A percentile compares a stretch with the other conserved stretches of the same genome.
These are phyloP conservation scores for Mycena sanguinolenta DNA, from an alignment of 768 basidiomycete genomes.

Conservation along the genomic window DNA sequence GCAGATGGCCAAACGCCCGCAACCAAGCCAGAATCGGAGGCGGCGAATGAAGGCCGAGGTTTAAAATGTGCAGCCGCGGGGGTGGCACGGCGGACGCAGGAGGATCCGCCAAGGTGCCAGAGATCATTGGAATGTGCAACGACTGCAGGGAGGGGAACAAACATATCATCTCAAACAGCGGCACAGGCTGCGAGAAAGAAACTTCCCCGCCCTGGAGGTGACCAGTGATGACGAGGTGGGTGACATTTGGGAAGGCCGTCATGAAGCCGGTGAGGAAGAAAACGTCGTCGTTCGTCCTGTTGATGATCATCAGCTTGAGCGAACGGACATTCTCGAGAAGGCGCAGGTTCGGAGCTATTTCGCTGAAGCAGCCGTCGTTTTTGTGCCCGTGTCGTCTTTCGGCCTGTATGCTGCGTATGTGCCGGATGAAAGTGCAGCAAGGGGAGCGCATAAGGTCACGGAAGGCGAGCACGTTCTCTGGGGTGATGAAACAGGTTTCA, in stretches of 20 bases:
- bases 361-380: background rate
- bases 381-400: background rate
- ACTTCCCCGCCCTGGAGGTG: too few relatives aligned
- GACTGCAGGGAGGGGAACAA: constrained; percentile 1
- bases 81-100: background rate
- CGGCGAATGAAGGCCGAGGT: background rate
- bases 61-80: background rate
- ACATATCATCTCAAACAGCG: constrained; percentile 14
- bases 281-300: too few relatives aligned
- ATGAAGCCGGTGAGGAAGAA: constrained; percentile 10
- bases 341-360: background rate
- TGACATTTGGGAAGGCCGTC: too few relatives aligned
- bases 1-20: background rate
- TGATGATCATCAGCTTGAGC: background rate
- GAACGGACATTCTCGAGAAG: background rate
- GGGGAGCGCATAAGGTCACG: background rate
- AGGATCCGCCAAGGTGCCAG: background rate
- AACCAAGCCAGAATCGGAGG: constrained; percentile 4
- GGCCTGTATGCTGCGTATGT: constrained; percentile 1
- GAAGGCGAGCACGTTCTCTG: background rate
- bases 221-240: background rate
- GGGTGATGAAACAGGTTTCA: background rate
- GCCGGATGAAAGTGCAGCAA: background rate
- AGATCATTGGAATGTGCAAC: background rate
- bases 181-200: background rate